These are phyloP conservation scores for Citrullus colocynthis DNA, from an alignment of 306 rosid species.

Conservation along the genomic window DNA sequence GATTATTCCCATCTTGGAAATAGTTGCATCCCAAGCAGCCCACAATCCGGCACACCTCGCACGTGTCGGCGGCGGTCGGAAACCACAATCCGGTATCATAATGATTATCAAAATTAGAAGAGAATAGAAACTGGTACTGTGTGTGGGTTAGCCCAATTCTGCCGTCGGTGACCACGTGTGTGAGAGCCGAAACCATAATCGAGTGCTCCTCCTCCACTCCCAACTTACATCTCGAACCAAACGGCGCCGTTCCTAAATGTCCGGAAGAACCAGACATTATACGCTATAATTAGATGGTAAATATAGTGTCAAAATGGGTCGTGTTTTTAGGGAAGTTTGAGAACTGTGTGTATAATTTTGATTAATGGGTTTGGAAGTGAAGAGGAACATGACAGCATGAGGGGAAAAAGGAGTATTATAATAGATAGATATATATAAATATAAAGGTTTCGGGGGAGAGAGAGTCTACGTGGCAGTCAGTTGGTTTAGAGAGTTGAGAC, in stretches of 20 bases:
- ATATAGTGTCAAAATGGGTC: no score
- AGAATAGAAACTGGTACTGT: neutral
- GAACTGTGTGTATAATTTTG: no score
- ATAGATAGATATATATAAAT: no score
- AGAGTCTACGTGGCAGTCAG: no score
- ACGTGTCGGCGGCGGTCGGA: conserved; percentile 6
- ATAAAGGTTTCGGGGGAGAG: no score
- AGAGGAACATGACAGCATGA: no score
- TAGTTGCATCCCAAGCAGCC: conserved; percentile 42
- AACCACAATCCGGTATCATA: neutral
- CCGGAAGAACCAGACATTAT: neutral
- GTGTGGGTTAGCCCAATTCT: neutral
- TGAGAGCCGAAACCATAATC: conserved; percentile 41
- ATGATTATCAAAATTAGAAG: neutral
- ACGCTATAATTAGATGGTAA: no score
- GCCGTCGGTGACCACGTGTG: conserved; percentile 22
- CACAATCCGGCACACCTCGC: conserved; percentile 17
- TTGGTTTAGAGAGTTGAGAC: no score
- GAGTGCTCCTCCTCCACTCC: conserved; percentile 29
- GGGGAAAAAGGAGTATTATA: no score
- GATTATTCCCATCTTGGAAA: neutral
- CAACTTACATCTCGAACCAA: neutral
- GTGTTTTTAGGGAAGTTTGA: no score
- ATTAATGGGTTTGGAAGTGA: no score
- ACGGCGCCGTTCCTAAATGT: neutral